Conservation (phyloP, 2,329 filamentous ascomycete genomes). For the Ploettnerulaceae sp. region DNA sequence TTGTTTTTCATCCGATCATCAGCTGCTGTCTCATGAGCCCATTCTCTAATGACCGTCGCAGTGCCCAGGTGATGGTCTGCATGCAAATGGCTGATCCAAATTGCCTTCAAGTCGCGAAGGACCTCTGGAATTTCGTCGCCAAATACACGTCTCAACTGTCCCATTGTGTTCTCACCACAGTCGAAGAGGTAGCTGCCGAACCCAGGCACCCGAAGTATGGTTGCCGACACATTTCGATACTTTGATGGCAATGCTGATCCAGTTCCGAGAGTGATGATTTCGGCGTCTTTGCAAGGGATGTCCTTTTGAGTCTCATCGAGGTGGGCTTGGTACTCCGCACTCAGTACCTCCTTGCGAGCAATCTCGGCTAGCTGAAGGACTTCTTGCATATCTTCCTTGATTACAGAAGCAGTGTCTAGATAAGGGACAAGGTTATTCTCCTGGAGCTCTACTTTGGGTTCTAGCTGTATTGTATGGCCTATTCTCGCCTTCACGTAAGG, state of each 20-base stretch:
- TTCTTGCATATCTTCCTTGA: slow-evolving; percentile 36
- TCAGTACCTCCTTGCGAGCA: slow-evolving; percentile 39
- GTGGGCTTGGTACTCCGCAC: slow-evolving; percentile 43
- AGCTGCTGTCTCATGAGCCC: slow-evolving; percentile 53
- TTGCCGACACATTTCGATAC: slow-evolving; percentile 91
- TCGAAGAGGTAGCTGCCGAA: slow-evolving; percentile 88
- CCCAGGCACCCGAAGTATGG: slow-evolving; percentile 76
- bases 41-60: slow-evolving; percentile 73
- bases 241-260: slow-evolving; percentile 88
- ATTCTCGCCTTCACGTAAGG: slow-evolving; percentile 25
- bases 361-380: slow-evolving; percentile 50
- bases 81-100: slow-evolving; percentile 95
- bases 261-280: slow-evolving; percentile 84
- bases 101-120: slow-evolving; percentile 69
- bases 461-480: slow-evolving; percentile 26
- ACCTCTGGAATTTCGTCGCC: slow-evolving; percentile 62
- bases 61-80: slow-evolving; percentile 93
- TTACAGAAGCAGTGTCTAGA: slow-evolving; percentile 44
- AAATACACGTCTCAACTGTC: slow-evolving; percentile 75
- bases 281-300: slow-evolving; percentile 69
- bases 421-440: slow-evolving; percentile 44
- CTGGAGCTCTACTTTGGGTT: slow-evolving; percentile 34
- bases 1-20: slow-evolving; percentile 36
- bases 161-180: slow-evolving; percentile 86
- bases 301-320: slow-evolving; percentile 53